Base-by-base conservation (phyloP, 2,329 filamentous ascomycete genomes). In the Botrytis paeoniae region DNA sequence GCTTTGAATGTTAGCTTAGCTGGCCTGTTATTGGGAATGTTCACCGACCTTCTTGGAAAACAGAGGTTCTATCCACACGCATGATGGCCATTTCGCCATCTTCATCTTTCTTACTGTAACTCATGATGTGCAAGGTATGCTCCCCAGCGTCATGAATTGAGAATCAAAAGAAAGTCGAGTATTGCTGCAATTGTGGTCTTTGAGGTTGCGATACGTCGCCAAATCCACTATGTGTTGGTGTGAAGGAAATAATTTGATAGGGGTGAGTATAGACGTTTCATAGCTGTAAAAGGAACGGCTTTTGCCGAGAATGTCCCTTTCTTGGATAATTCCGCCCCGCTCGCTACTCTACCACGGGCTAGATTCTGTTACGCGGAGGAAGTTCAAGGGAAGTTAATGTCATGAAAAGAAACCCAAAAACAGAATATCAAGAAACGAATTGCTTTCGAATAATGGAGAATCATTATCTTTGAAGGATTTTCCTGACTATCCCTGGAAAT, bases 41-140 rank as follows among this genome's bases (percentile, higher is more conserved):
- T 75, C 75, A 77, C 78, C 75, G 84, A 98, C 96, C 96, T 92
- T 99, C 96, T 87, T 98, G 96, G 84, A 98, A 98, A 77, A 99
- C 96, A 80, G 95, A 94, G 73, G 95, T 98, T 81, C 97, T 92
- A 86, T 99, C 96, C 81, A 98, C 94, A 89, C 95, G 97, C 87
- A 98, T 92, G 86, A 98, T 89, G 82, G 93, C 92, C 83, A 92
- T 89, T 83, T 98, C 95, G 82, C 92, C 93, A 87, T 99, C 96
- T 88, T 98, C 96, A 84, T 99, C 95, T 88, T 97, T 98, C 87
- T 99, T 99, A 87, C 95, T 92, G 89, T 96, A 97, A 85, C 92
- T 96, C 95, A 97, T 97, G 81, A 79, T 90, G 85, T 74, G 71
- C 45, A 76, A 77, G 78, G 77, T 78, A 61, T 72, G 77, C 79